Percentiles rank a stretch among this genome's conserved stretches.
phyloP scores from a whole-genome alignment of 2,329 filamentous ascomycete genomes.

The Talaromyces funiculosus region DNA sequence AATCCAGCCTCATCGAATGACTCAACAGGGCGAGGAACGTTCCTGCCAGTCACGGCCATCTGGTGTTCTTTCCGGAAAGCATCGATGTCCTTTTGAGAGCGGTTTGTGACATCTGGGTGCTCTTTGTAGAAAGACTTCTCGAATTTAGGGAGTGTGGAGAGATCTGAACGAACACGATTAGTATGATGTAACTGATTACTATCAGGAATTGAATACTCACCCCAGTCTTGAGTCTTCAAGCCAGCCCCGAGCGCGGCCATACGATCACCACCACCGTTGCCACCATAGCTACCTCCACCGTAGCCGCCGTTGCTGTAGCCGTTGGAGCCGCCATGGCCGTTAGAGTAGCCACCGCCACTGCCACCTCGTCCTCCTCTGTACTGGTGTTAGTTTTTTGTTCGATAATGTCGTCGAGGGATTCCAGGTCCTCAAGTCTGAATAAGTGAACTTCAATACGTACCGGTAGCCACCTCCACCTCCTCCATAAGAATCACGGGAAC shows the following conservation, averaged over 20 bases:
- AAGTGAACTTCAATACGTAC: conserved; percentile 25
- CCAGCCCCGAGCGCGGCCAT: conserved; percentile 88
- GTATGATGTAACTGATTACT: conserved; percentile 5
- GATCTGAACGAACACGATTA: conserved; percentile 52
- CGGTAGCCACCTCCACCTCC: conserved; percentile 52
- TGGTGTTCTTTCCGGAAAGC: conserved; percentile 80
- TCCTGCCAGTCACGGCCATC: conserved; percentile 72
- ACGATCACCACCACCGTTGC: conserved; percentile 74
- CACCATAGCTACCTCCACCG: conserved; percentile 50
- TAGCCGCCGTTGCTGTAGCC: conserved; percentile 29
- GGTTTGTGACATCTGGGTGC: conserved; percentile 67
- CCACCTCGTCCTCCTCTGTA: conserved; percentile 26
- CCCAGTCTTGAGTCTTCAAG: conserved; percentile 84
- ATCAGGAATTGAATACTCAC: conserved; percentile 49
- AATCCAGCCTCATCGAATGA: conserved; percentile 98
- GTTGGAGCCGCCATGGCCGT: conserved; percentile 33
- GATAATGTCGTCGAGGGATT: neutral
- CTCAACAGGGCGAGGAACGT: conserved; percentile 90
- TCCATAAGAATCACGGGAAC: conserved; percentile 39
- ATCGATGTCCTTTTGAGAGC: conserved; percentile 73
- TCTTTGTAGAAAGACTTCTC: conserved; percentile 99
- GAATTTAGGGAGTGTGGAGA: conserved; percentile 80
- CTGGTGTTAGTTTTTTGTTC: conserved; percentile 6
- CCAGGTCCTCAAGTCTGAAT: neutral
- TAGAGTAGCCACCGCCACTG: conserved; percentile 48